Evolutionary conservation across 106 monocot genomes (phyloP), one percentile per base, ranked within the genome.

Genomic region (Allium cepa): DNA sequence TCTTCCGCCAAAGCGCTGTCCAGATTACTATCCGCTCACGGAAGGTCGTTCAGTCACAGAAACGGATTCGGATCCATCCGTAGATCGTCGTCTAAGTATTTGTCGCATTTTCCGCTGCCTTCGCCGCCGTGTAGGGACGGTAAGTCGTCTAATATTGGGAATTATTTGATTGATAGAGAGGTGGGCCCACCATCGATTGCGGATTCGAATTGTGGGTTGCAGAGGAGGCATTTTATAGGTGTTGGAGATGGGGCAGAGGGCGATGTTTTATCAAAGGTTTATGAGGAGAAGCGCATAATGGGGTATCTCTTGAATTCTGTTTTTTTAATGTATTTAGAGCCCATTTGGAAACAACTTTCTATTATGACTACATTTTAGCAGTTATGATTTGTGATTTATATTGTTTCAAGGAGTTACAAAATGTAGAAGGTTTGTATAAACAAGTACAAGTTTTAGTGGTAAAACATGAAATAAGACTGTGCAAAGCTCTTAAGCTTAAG

Each of bases 211-310:
- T 56, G 60, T 48, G 46, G 61, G 27, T 36, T 49, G 8, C 97
- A 90, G 26, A 73, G 67, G 9, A 84, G 97, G 64, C 59, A 77
- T 68, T 92, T 99, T 67, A 75, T 92, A 12, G 90, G 97, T 4
- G 87, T 89, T 26, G 92, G 97, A 13, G 89, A 99, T 72, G 92
- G 87, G n/a, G 89, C 87, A 14, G 97, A 99, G 72, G 89, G 84
- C 13, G 77, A 69, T 74, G 74, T 73, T n/a, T 81, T 99, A 26
- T 80, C 92, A 0, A 99, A 86, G 77, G 66, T 57, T 13, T 76
- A 92, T 26, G 84, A 89, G 67, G 92, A 99, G 75, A 84, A 72
- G 74, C 78, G 11, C 22, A 82, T 92, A 18, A 83, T 99, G 49
- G 97, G 97, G 92, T 99, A 90, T 10, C 49, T 62, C 15, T 7